Base-by-base conservation (phyloP, 2,329 filamentous ascomycete species). In the Colletotrichum ledebouriae region DNA sequence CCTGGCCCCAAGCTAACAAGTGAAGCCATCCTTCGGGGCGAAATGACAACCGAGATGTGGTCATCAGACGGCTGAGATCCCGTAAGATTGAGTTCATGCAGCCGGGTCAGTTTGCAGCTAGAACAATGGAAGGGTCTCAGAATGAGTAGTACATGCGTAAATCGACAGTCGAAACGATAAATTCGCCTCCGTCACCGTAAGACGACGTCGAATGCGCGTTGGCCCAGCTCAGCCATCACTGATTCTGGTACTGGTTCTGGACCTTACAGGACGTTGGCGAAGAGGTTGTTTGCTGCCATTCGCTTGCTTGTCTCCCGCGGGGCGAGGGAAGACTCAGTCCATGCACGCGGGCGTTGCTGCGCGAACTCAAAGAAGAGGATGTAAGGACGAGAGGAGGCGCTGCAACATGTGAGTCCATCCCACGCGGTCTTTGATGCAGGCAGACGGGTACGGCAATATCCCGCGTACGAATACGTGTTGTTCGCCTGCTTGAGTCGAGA, bases 41-140 rank as follows among this genome's bases (percentile, higher is more conserved):
- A 50, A 7, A 34, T 49, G 44, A 50, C 44, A 50, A 15, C 17
- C 17, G 12, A 59, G 44, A 59, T 25, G 46, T 29, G 57, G 44
- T 59, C 25, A 13, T 22, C 42, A 39, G 37, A 57, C 25, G 22
- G 46, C 58, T 25, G 7, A 41, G 20, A 53, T 47, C 20, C 47
- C 22, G 22, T 22, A 53, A 64, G 47, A 64, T 59, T 53, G 60
- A 47, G 60, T 53, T 59, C 53, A 53, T 53, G 65, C 60, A 46
- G 20, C 29, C 46, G 46, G 46, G 39, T 33, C 53, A 41, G 41
- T 46, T 46, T 58, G 39, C 34, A 53, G 33, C 39, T 15, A 53
- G 10, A 59, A 41, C 41, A 44, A 41, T 39, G 46, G 46, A 44
- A 41, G 46, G 46, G 46, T 33, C 22, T 39, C 11, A 20, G 20